Conservation (phyloP, 495 filamentous ascomycete genomes). For the Cudoniella acicularis region DNA sequence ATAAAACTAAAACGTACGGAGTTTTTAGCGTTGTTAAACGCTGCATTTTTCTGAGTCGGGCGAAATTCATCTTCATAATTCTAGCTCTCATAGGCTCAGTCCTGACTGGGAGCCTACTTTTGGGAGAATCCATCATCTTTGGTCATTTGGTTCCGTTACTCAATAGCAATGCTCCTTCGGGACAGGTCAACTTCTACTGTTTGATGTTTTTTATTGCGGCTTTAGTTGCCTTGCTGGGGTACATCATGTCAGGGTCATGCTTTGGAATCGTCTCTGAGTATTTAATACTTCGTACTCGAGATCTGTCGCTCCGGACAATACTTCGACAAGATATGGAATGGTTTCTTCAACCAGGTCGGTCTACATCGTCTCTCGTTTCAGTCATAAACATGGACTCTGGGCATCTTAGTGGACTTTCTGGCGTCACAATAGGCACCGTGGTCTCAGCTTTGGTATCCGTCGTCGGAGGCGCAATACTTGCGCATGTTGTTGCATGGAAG, state of each 20-base stretch:
- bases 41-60: conserved; percentile 12
- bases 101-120: conserved; percentile 44
- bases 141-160: conserved; percentile 40
- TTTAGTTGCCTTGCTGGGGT: conserved; percentile 49
- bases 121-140: conserved; percentile 51
- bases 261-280: conserved; percentile 53
- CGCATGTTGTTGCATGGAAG: conserved; percentile 60
- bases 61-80: conserved; percentile 15
- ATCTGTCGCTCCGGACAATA: conserved; percentile 47
- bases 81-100: conserved; percentile 23
- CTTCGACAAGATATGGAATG: conserved; percentile 52
- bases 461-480: conserved; percentile 47
- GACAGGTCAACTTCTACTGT: conserved; percentile 42
- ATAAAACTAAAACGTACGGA: neutral
- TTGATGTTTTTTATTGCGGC: conserved; percentile 55
- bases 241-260: conserved; percentile 43
- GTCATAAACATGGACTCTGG: conserved; percentile 49
- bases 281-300: conserved; percentile 44
- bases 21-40: conserved; percentile 14
- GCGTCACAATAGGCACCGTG: conserved; percentile 37
- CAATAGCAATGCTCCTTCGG: conserved; percentile 28
- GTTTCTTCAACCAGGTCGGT: conserved; percentile 47
- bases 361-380: conserved; percentile 42
- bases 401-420: conserved; percentile 42
- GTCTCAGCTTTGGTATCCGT: conserved; percentile 39